phyloP scores from a whole-genome alignment of 2,329 filamentous ascomycete genomes.

The Neopestalotiopsis rosae region DNA sequence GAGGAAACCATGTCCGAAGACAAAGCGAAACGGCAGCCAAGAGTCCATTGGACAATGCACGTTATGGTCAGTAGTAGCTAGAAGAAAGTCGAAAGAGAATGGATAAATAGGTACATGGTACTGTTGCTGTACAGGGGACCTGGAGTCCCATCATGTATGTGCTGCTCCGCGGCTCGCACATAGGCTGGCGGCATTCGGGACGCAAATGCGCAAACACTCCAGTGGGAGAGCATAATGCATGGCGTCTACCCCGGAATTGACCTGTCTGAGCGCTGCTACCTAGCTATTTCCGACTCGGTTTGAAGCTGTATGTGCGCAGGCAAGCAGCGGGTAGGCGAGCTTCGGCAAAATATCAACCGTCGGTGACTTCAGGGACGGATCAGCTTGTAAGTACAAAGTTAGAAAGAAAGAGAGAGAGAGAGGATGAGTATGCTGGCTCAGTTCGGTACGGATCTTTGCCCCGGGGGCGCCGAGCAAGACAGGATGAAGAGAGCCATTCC shows the following conservation, averaged over 20 bases:
- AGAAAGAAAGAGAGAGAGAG: neutral
- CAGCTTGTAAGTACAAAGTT: neutral
- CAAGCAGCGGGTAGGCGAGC: slow-evolving; percentile 14
- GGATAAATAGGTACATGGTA: slow-evolving; percentile 3
- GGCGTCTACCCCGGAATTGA: neutral
- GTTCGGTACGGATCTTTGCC: neutral
- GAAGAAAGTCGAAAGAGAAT: neutral
- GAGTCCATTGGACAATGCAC: neutral
- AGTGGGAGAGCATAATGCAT: neutral
- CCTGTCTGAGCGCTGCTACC: slow-evolving; percentile 2
- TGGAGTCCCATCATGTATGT: neutral
- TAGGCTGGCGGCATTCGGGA: slow-evolving; percentile 19
- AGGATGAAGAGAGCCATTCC: neutral
- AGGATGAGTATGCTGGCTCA: neutral
- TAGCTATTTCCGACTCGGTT: neutral
- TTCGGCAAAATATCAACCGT: slow-evolving; percentile 19
- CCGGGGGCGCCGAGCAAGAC: neutral
- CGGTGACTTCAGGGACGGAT: slow-evolving; percentile 5
- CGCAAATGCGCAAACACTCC: slow-evolving; percentile 3
- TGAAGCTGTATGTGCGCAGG: slow-evolving; percentile 10
- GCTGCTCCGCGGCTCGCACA: neutral
- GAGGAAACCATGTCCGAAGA: neutral
- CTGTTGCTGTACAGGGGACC: neutral
- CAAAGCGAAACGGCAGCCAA: neutral
- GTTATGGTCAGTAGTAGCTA: neutral